phyloP scores from a whole-genome alignment of 805 yeast species.

The Saturnispora gosingensis region DNA sequence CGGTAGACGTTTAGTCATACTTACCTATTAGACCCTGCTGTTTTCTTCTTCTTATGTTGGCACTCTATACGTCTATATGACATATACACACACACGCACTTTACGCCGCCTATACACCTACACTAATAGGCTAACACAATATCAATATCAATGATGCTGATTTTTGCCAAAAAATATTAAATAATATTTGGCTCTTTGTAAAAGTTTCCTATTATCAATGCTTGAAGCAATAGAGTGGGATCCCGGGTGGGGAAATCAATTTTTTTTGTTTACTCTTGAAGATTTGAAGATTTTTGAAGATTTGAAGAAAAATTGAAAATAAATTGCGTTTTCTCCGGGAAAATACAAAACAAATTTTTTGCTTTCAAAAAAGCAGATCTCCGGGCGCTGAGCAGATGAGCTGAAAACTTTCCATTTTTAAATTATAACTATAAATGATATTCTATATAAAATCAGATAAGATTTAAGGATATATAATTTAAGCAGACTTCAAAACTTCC shows the following conservation, averaged over 20 bases:
- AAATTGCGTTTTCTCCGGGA: background rate
- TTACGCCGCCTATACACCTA: background rate
- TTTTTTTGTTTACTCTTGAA: background rate
- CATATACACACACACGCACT: background rate
- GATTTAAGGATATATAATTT: constrained; percentile 18
- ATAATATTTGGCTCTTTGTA: background rate
- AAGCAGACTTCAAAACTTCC: constrained; percentile 56
- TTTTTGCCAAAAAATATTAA: background rate
- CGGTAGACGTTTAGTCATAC: constrained; percentile 53
- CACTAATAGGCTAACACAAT: background rate
- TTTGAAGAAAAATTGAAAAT: background rate
- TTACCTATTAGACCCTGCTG: background rate
- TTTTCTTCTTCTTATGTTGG: background rate
- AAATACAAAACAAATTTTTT: no score
- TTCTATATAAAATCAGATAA: background rate
- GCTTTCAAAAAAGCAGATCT: background rate
- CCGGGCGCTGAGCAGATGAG: background rate
- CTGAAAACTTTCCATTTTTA: background rate
- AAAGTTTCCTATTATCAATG: background rate
- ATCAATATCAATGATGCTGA: background rate
- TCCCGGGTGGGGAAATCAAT: background rate
- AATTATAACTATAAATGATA: background rate
- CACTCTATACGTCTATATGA: background rate
- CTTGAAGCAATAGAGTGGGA: background rate
- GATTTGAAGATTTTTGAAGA: background rate